Evolutionary conservation across 2,329 filamentous ascomycete species (phyloP).

Genomic region (Fusarium temperatum): DNA sequence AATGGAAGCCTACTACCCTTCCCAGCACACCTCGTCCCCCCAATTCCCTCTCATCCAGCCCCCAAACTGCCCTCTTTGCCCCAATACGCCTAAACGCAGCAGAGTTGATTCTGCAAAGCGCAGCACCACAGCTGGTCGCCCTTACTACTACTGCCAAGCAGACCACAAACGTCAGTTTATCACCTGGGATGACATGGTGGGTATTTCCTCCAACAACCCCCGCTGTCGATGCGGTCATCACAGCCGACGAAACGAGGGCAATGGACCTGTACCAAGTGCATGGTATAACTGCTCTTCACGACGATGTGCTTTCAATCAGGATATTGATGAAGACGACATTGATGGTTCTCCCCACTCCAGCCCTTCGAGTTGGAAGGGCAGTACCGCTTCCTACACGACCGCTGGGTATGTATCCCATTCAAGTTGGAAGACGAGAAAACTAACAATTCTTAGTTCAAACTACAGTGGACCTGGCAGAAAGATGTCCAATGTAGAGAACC

Average conservation of each 20-base stretch:
- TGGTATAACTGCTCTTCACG: not conserved
- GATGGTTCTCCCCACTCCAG: not conserved
- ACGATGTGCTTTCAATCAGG: not conserved
- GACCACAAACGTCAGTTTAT: not conserved
- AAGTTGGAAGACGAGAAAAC: accelerated
- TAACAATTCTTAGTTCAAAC: not conserved
- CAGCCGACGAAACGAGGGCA: not conserved
- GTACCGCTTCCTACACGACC: not conserved
- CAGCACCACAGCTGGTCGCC: not conserved
- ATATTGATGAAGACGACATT: not conserved
- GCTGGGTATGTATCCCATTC: not conserved
- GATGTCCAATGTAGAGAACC: not conserved
- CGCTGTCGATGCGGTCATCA: not conserved
- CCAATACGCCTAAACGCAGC: not conserved
- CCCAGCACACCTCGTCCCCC: not conserved
- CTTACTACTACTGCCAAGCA: not conserved
- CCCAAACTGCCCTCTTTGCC: not conserved
- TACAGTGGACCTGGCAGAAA: not conserved
- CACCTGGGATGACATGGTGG: not conserved
- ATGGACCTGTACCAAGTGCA: not conserved
- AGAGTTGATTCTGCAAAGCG: not conserved
- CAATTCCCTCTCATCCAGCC: not conserved
- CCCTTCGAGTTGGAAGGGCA: not conserved
- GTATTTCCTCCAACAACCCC: not conserved
- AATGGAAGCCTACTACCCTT: not conserved